Conservation (phyloP, 192 early-diverging fungal species). For the Coemansia sp. region DNA sequence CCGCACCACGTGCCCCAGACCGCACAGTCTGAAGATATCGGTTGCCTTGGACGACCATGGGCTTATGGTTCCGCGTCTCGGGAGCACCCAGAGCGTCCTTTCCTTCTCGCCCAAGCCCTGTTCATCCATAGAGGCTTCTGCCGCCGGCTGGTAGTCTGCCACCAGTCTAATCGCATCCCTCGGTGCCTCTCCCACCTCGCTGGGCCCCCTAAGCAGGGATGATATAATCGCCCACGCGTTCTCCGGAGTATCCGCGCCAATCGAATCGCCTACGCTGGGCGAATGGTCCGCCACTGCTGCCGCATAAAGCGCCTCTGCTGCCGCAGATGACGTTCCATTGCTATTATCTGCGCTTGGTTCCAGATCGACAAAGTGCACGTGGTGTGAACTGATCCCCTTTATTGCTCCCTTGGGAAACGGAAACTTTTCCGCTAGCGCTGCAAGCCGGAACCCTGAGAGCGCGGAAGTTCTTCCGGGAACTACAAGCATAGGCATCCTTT, state of each 20-base stretch:
- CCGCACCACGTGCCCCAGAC: constrained; percentile 67
- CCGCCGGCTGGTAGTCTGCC: constrained; percentile 4
- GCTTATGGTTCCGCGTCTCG: constrained; percentile 93
- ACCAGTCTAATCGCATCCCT: constrained; percentile 32
- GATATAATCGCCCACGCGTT: constrained; percentile 36
- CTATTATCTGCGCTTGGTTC: constrained; percentile 41
- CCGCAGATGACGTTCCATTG: constrained; percentile 16
- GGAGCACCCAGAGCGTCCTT: constrained; percentile 70
- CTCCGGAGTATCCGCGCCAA: constrained; percentile 17
- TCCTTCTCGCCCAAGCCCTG: constrained; percentile 9
- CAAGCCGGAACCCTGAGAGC: constrained; percentile 73
- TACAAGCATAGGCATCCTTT: constrained; percentile 70
- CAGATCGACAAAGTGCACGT: constrained; percentile 76
- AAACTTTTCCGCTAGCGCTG: constrained; percentile 61
- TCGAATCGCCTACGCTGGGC: constrained; percentile 20
- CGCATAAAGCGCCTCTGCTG: constrained; percentile 47
- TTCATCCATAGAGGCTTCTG: not conserved
- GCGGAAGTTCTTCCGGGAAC: constrained; percentile 78
- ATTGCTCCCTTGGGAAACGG: constrained; percentile 59
- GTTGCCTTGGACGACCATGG: constrained; percentile 99
- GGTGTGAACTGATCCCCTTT: constrained; percentile 61
- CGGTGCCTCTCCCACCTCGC: constrained; percentile 22
- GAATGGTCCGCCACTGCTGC: constrained; percentile 43
- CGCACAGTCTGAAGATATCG: constrained; percentile 93
- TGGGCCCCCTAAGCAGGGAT: constrained; percentile 38